Conservation (phyloP, 2,329 filamentous ascomycete species). For the Ophiocordyceps sinensis region DNA sequence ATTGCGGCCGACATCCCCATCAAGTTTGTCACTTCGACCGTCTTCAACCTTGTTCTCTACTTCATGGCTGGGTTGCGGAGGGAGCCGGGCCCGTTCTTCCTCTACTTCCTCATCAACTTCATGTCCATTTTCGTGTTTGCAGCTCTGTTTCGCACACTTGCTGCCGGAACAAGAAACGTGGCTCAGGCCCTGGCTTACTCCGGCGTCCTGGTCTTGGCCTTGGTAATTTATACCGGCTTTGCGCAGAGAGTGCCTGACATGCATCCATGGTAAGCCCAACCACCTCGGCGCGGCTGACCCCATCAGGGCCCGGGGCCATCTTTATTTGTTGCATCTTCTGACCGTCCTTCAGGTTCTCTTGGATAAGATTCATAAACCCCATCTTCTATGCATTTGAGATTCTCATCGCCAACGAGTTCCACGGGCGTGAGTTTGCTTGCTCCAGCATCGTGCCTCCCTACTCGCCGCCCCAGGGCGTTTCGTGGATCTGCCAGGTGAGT, state of each 20-base stretch:
- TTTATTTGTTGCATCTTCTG: neutral
- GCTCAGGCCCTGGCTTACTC: slow-evolving; percentile 40
- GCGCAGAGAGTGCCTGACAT: slow-evolving; percentile 37
- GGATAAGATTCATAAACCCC: slow-evolving; percentile 64
- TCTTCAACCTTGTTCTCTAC: slow-evolving; percentile 44
- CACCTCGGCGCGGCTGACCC: too few relatives aligned
- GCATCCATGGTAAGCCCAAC: slow-evolving; percentile 38
- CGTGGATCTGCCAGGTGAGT: slow-evolving; percentile 37
- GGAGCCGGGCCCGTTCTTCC: slow-evolving; percentile 55
- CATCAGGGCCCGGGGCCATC: too few relatives aligned
- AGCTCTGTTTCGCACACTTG: slow-evolving; percentile 62
- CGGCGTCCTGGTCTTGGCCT: slow-evolving; percentile 40
- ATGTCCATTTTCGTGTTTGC: slow-evolving; percentile 57
- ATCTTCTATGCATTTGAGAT: slow-evolving; percentile 62
- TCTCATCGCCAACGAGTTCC: slow-evolving; percentile 60
- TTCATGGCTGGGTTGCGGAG: slow-evolving; percentile 40
- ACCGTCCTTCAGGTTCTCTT: slow-evolving; percentile 34
- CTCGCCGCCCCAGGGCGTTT: slow-evolving; percentile 24
- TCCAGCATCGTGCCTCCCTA: slow-evolving; percentile 33
- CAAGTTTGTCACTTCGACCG: slow-evolving; percentile 34
- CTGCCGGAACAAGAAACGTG: slow-evolving; percentile 51
- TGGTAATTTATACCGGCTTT: slow-evolving; percentile 49
- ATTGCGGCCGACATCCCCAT: slow-evolving; percentile 41
- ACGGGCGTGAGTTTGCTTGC: slow-evolving; percentile 41
- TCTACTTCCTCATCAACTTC: slow-evolving; percentile 60